Evolutionary conservation across 805 yeast genomes (phyloP), one percentile per base, ranked within the genome.

Genomic region (Suhomyces canberraensis): DNA sequence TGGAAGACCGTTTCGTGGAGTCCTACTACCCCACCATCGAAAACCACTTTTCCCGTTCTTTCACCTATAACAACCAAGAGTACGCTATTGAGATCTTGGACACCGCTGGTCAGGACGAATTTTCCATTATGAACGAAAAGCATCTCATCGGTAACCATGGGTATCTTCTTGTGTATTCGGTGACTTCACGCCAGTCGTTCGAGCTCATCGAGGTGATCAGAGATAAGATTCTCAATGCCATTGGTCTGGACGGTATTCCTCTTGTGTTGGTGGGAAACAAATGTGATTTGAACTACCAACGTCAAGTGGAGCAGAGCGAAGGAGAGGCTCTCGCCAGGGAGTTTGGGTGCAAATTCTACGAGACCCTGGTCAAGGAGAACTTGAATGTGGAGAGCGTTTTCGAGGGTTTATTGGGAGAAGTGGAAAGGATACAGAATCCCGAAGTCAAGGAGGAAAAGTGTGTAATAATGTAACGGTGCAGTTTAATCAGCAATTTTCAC

Each of bases 31-130:
- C 96, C 20, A 89, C 96, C 4, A 85, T 86, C 44, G 95, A 87
- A 57, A 87, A 85, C 60, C 90, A 84, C 60, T 85, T 84, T 60
- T 72, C 79, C 54, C 87, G 84, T 56, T 70, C 73, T 24, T 72
- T 88, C 52, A 72, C 70, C 40, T 77, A 82, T 58, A 76, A 83
- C 42, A 84, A 83, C 43, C 82, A 79, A 48, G 85, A 82, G 36
- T 89, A 84, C 56, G 80, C 81, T 36, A 77, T 90, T 17, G 96
- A 88, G 57, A 84, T 89, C 36, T 66, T 88, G 42, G 97, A 89
- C 54, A 89, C 96, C 0, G 95, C 96, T 1, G 96, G 96, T 6
- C 95, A 87, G 65, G 96, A 88, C 60, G 95, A 88, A 65, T 85
- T 81, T 56, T 76, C 87, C 33, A 78, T 85, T 45, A 75, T 89